These are phyloP conservation scores for Tylopilus plumbeoviolaceoides DNA, from an alignment of 768 basidiomycete genomes.

Conservation along the genomic window DNA sequence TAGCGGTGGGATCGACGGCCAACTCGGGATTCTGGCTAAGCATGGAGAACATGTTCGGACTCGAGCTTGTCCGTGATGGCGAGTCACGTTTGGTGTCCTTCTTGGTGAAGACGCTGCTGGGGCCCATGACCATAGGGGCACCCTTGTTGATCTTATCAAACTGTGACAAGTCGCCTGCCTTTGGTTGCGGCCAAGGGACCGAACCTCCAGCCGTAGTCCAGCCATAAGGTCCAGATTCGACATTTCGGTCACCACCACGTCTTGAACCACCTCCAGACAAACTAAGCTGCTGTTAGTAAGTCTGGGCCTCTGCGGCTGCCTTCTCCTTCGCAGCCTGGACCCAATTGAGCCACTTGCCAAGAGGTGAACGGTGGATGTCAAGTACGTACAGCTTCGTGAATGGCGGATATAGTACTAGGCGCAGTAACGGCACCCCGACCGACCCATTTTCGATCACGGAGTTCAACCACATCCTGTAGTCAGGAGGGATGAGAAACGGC, in stretches of 20 bases:
- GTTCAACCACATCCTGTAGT: no score
- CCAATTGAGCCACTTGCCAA: slow-evolving; percentile 4
- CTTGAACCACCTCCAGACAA: slow-evolving; percentile 92
- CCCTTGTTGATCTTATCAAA: slow-evolving; percentile 85
- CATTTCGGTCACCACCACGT: slow-evolving; percentile 73
- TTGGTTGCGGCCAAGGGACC: slow-evolving; percentile 54
- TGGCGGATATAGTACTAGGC: slow-evolving; percentile 83
- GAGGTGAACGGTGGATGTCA: not conserved
- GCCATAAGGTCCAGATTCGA: slow-evolving; percentile 72
- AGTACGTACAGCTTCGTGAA: slow-evolving; percentile 75
- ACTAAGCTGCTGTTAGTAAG: slow-evolving; percentile 54
- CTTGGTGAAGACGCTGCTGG: slow-evolving; percentile 80
- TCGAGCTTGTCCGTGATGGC: slow-evolving; percentile 75
- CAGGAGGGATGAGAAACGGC: not conserved
- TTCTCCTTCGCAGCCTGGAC: slow-evolving; percentile 79
- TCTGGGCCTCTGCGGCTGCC: slow-evolving; percentile 58
- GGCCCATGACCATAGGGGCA: slow-evolving; percentile 73
- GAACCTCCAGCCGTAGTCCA: slow-evolving; percentile 71
- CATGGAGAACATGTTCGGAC: slow-evolving; percentile 85
- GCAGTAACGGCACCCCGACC: slow-evolving; percentile 67
- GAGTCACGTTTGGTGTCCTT: slow-evolving; percentile 68
- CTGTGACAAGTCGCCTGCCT: slow-evolving; percentile 81
- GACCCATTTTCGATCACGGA: slow-evolving; percentile 78
- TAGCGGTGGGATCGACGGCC: slow-evolving; percentile 46
- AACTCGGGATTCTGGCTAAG: slow-evolving; percentile 63